These are phyloP conservation scores for Moesziomyces parantarcticus DNA, from an alignment of 1,284 basidiomycete genomes.

Conservation along the genomic window DNA sequence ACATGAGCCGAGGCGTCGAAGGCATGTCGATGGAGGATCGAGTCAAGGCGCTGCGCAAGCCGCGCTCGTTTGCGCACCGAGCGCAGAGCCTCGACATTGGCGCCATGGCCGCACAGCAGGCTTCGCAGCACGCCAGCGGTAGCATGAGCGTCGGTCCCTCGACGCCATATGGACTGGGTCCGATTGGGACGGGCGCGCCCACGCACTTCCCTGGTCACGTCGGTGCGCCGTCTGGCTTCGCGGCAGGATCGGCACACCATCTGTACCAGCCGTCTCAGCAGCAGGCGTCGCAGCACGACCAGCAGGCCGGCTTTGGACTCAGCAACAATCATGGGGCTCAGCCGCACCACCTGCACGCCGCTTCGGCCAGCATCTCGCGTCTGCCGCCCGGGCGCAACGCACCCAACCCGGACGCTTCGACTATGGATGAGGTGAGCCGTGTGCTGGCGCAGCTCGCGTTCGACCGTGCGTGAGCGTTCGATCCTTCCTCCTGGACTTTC, in stretches of 20 bases:
- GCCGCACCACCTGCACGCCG: constrained; percentile 33
- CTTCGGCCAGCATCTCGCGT: constrained; percentile 54
- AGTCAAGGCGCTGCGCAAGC: constrained; percentile 53
- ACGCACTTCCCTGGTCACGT: constrained; percentile 42
- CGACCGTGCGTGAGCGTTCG: constrained; percentile 39
- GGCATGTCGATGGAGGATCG: constrained; percentile 55
- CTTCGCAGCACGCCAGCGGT: constrained; percentile 31
- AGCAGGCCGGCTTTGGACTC: constrained; percentile 13
- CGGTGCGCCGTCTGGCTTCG: constrained; percentile 22
- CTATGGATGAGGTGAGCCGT: constrained; percentile 65
- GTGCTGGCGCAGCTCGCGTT: constrained; percentile 63
- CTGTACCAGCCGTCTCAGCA: constrained; percentile 19
- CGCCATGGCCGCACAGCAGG: constrained; percentile 54
- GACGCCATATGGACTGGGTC: constrained; percentile 45
- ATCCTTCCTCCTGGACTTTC: background rate
- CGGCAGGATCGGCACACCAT: constrained; percentile 22
- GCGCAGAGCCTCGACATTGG: constrained; percentile 62
- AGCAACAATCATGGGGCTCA: constrained; percentile 20
- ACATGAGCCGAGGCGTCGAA: constrained; percentile 41
- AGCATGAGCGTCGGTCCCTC: constrained; percentile 42
- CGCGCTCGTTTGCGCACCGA: constrained; percentile 59
- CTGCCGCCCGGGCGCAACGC: constrained; percentile 41
- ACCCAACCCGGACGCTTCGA: constrained; percentile 41
- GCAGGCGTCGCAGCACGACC: constrained; percentile 13
- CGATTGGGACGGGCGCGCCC: constrained; percentile 41